Base-by-base conservation (phyloP, 2,329 filamentous ascomycete species). In the Phyllachora maydis region DNA sequence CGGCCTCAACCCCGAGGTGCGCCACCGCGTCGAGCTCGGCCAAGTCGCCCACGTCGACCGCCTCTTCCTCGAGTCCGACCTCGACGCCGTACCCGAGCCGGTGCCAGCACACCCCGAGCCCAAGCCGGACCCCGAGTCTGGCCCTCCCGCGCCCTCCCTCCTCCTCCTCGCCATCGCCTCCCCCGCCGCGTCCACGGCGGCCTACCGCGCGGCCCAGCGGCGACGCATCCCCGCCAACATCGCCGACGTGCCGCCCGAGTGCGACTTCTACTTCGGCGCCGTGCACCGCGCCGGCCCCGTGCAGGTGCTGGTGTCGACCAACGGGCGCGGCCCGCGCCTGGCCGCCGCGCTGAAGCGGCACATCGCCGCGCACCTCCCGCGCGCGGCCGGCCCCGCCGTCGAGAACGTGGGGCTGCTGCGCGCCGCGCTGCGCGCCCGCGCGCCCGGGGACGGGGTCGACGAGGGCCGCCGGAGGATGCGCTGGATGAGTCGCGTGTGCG, bases 231-330 rank as follows among this genome's bases (percentile, higher is more conserved):
- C 82, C 5, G 83, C 82, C 27, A 98, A 98, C 47, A 92, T 98
- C 34, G 88, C 88, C 35, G 88, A 98, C 43, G 88, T 98, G 4
- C 88, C 88, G 0, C 65, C 81, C 1, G 88, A 98, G 47, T 98
- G 88, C 49, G 88, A 98, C 42, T 98, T 98, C 44, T 98, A 93
- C 58, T 98, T 98, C 52, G 88, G 88, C 31, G 88, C 77, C 43
- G 73, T 93, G 18, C 79, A 98, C 50, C 73, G 88, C 23, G 88
- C 98, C 45, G 88, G 88, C 0, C 88, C 88, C 5, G 50, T 98
- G 30, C 88, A 98, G 54, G 74, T 98, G 39, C 98, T 98, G 88
- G 85, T 98, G 36, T 90, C 78, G 52, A 98, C 88, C 17, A 98
- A 95, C 45, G 88, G 88, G 24, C 93, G 92, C 43, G 88, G 88